Evolutionary conservation across 2,329 filamentous ascomycete genomes (phyloP), one percentile per base, ranked within the genome.

Genomic region (Calonectria montana): DNA sequence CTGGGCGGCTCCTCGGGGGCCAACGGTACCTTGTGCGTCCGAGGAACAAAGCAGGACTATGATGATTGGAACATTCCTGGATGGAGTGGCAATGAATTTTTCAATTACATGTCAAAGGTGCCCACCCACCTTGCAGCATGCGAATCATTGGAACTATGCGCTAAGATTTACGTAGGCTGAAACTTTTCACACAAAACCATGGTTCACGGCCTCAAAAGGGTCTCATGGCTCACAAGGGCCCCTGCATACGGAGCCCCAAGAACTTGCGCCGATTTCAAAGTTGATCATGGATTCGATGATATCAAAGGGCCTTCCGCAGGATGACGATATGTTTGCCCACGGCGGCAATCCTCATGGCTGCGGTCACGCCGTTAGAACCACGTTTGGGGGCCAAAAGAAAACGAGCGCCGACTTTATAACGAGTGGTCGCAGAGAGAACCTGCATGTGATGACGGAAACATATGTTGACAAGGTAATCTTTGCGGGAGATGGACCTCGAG

Each of bases 51-150:
- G 75, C 87, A 88, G 67, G 82, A 83, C 57, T 83, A 87, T 23
- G 88, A 91, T 79, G 88, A 91, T 70, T 91, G 89, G 90, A 84
- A 81, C 2, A 72, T 88, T 65, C 86, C 83, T 43, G 89, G 87
- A 3, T 90, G 89, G 89, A 87, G 83, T 65, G 88, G 90, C 3
- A 86, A 88, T 5, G 88, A 91, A 23, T 87, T 91, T 74, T 91
- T 89, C 73, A 81, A 80, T 8, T 89, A 87, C 63, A 91, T 91
- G 86, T 84, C 81, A 50, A 91, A 90, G 85, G 86, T 88, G 41
- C 41, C 0, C 35, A 2, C 9, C 5, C 5, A 21, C 10, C 9
- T 4, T 29, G 2, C 8, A 15, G 41, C 23, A 7, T 61, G 23
- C 43, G 39, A 16, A 50, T 29, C 15, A 18, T 27, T 12, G 5